These are phyloP conservation scores for Pseudocercospora eumusae DNA, from an alignment of 2,329 filamentous ascomycete species.

Conservation along the genomic window DNA sequence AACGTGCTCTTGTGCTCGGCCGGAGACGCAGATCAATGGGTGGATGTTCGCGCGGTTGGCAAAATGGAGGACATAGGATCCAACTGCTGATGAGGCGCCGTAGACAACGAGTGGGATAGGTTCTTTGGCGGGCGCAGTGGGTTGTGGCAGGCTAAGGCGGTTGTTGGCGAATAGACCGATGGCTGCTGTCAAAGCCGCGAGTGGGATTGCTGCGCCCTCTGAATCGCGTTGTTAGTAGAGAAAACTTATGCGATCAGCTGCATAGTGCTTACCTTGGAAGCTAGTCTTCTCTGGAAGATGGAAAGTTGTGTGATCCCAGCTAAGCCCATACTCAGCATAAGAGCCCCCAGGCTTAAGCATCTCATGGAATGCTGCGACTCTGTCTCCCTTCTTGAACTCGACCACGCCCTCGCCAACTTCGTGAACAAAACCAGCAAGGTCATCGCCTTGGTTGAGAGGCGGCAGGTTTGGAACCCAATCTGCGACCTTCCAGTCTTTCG, in stretches of 20 bases:
- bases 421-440: slow-evolving; percentile 51
- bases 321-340: slow-evolving; percentile 64
- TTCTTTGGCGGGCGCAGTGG: slow-evolving; percentile 41
- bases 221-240: background rate
- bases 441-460: slow-evolving; percentile 39
- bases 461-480: slow-evolving; percentile 24
- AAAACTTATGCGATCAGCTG: background rate
- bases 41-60: slow-evolving; percentile 57
- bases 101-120: slow-evolving; percentile 49
- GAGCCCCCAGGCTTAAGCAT: slow-evolving; percentile 55
- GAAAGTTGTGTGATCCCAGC: slow-evolving; percentile 59
- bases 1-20: slow-evolving; percentile 55
- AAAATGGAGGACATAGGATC: slow-evolving; percentile 61
- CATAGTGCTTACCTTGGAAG: slow-evolving; percentile 51
- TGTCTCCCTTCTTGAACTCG: slow-evolving; percentile 60
- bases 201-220: slow-evolving; percentile 50
- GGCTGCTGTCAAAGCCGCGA: slow-evolving; percentile 51
- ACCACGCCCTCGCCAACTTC: slow-evolving; percentile 57
- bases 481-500: slow-evolving; percentile 38
- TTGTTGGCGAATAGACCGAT: slow-evolving; percentile 45
- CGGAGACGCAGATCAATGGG: slow-evolving; percentile 62
- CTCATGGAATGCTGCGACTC: slow-evolving; percentile 58
- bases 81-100: slow-evolving; percentile 58
- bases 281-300: slow-evolving; percentile 52
- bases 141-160: slow-evolving; percentile 46